Percentiles rank a stretch among this genome's conserved stretches.
Evolutionary conservation across 1,284 basidiomycete genomes (phyloP).

Genomic region (Malassezia psittaci): DNA sequence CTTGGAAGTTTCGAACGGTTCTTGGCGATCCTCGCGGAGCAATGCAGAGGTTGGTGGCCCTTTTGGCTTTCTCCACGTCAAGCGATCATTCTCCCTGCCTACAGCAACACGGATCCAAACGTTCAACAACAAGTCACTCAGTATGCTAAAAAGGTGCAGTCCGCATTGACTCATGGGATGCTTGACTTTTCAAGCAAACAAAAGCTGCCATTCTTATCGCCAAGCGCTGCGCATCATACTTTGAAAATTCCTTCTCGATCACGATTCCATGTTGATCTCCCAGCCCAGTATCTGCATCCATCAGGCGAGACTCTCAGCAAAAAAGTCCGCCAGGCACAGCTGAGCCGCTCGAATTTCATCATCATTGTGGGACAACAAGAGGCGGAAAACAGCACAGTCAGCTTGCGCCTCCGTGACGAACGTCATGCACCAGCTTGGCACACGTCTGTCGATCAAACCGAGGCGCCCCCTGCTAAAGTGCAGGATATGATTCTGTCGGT

Average conservation of each 20-base stretch:
- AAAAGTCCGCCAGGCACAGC: constrained; percentile 30
- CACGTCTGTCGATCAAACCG: not conserved
- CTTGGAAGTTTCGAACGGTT: constrained; percentile 45
- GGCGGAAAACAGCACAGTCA: constrained; percentile 25
- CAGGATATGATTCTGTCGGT: constrained; percentile 5
- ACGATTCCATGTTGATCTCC: constrained; percentile 41
- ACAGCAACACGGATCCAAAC: constrained; percentile 4
- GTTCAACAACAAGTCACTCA: constrained; percentile 11
- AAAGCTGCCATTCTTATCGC: constrained; percentile 7
- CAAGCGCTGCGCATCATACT: constrained; percentile 1
- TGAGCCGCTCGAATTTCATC: constrained; percentile 35
- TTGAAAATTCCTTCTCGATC: constrained; percentile 6
- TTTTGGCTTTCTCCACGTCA: constrained; percentile 44
- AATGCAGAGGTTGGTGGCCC: constrained; percentile 39
- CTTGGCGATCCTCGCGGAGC: constrained; percentile 44
- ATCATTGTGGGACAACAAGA: constrained; percentile 41
- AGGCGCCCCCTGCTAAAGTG: not conserved
- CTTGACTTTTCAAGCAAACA: not conserved
- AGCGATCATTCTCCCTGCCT: constrained; percentile 33
- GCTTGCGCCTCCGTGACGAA: constrained; percentile 27
- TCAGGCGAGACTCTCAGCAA: constrained; percentile 34
- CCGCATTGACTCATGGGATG: constrained; percentile 20
- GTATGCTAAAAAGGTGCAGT: constrained; percentile 23
- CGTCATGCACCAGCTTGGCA: constrained; percentile 8
- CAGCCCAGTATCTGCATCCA: constrained; percentile 16